Conservation (phyloP, 768 basidiomycete genomes). For the Russula emetica region DNA sequence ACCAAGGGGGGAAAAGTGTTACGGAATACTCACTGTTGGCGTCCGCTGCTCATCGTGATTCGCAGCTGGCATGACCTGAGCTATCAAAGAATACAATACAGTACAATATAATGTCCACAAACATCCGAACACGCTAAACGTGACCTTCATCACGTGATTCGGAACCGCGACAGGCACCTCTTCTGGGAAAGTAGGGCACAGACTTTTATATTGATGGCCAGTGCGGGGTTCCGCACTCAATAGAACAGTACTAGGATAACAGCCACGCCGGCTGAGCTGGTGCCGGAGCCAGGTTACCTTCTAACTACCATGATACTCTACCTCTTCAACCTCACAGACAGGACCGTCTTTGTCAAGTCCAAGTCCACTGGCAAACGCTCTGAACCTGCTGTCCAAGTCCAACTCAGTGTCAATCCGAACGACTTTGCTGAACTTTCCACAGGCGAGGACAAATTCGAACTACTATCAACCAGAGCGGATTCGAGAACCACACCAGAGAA, state of each 20-base stretch:
- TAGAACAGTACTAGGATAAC: not conserved
- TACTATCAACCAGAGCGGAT: not conserved
- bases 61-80: conserved; percentile 6
- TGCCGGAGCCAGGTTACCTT: not conserved
- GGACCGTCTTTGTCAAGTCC: conserved; percentile 29
- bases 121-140: not conserved
- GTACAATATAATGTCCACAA: not conserved
- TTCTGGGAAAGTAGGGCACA: too few species aligned
- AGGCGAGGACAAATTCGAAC: conserved; percentile 13
- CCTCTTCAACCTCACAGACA: conserved; percentile 39
- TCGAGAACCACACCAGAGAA: conserved; percentile 26
- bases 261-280: not conserved
- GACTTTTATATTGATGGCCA: too few species aligned
- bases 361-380: not conserved
- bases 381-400: not conserved
- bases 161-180: too few species aligned
- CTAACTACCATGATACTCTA: conserved; percentile 30
- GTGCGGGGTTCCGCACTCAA: too few species aligned
- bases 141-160: conserved; percentile 3
- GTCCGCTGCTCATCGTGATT: conserved; percentile 5
- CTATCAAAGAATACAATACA: not conserved
- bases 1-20: not conserved
- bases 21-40: conserved; percentile 15
- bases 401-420: conserved; percentile 4
- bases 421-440: conserved; percentile 21